Evolutionary conservation across 345 rosid genomes (phyloP).

Genomic region (Syzygium jambos): DNA sequence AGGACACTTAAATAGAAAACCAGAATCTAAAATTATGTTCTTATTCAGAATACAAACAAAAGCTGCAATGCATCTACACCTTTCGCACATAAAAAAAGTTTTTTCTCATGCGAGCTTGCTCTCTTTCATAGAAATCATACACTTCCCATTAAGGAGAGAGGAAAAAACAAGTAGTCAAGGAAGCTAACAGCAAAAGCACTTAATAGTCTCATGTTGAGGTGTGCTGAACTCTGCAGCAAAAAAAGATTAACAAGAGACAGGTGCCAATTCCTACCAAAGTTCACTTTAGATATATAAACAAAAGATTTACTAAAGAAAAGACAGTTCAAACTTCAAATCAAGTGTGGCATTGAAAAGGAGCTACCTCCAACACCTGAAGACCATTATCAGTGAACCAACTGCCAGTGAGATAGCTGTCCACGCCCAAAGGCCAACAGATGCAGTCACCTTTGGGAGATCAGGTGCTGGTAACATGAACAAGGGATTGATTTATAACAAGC

Average conservation of each 20-base stretch:
- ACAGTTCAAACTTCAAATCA: not conserved
- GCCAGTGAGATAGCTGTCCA: conserved; percentile 64
- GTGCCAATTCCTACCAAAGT: not conserved
- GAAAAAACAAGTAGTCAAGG: not conserved
- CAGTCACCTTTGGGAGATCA: conserved; percentile 75
- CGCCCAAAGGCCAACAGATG: conserved; percentile 80
- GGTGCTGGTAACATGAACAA: conserved; percentile 45
- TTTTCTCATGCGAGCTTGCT: not conserved
- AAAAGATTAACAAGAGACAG: not conserved
- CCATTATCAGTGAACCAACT: conserved; percentile 45
- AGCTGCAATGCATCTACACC: not conserved
- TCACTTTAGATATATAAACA: not conserved
- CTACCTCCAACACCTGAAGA: conserved; percentile 80
- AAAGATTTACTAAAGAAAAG: not conserved
- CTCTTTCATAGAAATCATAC: not conserved
- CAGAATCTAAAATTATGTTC: not conserved
- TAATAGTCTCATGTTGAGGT: not conserved
- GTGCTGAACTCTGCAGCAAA: not conserved
- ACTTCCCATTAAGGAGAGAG: not conserved
- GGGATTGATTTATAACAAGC: conserved; percentile 5
- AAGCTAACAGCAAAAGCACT: not conserved
- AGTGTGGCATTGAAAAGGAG: not conserved
- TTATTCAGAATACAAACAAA: not conserved
- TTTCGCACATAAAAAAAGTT: not conserved
- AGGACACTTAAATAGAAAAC: not conserved